Evolutionary conservation across 108 stramenopile genomes (phyloP).

Genomic region (Fragilariopsis cylindrus): DNA sequence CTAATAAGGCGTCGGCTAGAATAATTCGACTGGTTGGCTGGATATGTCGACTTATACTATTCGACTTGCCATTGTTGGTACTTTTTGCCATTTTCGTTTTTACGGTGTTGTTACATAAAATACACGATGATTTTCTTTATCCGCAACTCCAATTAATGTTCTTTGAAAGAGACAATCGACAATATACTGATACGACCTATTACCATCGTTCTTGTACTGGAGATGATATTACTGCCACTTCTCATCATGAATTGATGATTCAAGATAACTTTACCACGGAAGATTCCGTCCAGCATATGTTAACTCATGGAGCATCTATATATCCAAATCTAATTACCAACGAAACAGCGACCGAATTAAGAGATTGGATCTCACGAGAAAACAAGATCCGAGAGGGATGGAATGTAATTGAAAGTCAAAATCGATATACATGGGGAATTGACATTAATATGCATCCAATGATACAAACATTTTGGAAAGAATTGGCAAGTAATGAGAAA

Average conservation of each 20-base stretch:
- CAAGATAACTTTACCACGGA: constrained; percentile 14
- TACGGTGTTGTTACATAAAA: constrained; percentile 25
- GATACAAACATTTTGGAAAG: constrained; percentile 45
- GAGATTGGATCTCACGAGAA: constrained; percentile 50
- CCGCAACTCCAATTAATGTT: constrained; percentile 41
- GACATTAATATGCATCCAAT: constrained; percentile 46
- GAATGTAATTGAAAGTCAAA: constrained; percentile 48
- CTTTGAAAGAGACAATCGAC: constrained; percentile 27
- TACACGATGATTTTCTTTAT: constrained; percentile 46
- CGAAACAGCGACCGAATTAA: constrained; percentile 42
- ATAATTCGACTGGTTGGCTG: background rate
- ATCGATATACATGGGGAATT: constrained; percentile 56
- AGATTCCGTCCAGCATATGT: constrained; percentile 38
- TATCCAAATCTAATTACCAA: constrained; percentile 53
- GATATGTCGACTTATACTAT: constrained; percentile 2
- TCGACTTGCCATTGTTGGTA: background rate
- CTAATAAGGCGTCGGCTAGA: too few species aligned
- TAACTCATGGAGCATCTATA: constrained; percentile 52
- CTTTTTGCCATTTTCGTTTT: constrained; percentile 22
- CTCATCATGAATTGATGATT: constrained; percentile 34
- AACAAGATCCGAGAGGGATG: constrained; percentile 40
- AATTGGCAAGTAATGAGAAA: constrained; percentile 37
- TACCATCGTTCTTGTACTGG: constrained; percentile 46
- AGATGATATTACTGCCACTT: constrained; percentile 44
- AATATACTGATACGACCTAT: constrained; percentile 45